Conservation (phyloP, 208 protist species). For the Wallacemonas rigidus region DNA sequence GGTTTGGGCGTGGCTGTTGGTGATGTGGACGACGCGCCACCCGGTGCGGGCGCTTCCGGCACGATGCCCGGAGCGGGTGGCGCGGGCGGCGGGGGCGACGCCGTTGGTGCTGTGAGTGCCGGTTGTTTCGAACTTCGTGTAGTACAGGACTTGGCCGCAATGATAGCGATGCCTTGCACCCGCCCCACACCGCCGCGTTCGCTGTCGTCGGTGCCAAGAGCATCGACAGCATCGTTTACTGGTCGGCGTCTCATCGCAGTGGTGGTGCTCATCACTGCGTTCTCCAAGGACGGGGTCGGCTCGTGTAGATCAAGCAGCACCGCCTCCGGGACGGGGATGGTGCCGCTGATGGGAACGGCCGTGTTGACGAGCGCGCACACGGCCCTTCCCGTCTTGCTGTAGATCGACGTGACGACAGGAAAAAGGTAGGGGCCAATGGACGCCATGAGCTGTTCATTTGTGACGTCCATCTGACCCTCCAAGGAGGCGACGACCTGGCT, state of each 20-base stretch:
- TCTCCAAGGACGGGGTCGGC: background rate
- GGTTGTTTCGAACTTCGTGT: no score
- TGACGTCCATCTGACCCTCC: constrained; percentile 8
- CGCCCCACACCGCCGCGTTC: constrained; percentile 4
- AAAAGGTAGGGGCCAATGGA: constrained; percentile 38
- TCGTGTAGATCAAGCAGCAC: constrained; percentile 25
- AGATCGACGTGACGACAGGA: constrained; percentile 29
- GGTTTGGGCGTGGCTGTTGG: no score
- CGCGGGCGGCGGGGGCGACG: background rate
- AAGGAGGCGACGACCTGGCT: background rate
- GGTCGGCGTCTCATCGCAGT: no score
- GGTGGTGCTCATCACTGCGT: background rate
- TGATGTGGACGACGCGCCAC: no score
- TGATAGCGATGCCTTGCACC: constrained; percentile 8
- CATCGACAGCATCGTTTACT: background rate
- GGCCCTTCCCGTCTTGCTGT: constrained; percentile 16
- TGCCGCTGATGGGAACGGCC: constrained; percentile 15
- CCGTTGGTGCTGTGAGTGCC: no score
- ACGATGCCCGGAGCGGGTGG: no score
- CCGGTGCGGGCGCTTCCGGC: no score
- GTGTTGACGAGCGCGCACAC: constrained; percentile 17
- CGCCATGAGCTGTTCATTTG: constrained; percentile 31
- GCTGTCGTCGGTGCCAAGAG: background rate
- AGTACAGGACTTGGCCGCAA: background rate
- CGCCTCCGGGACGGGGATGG: constrained; percentile 18